Conservation (phyloP, 2,329 filamentous ascomycete genomes). For the Purpureocillium lavendulum region DNA sequence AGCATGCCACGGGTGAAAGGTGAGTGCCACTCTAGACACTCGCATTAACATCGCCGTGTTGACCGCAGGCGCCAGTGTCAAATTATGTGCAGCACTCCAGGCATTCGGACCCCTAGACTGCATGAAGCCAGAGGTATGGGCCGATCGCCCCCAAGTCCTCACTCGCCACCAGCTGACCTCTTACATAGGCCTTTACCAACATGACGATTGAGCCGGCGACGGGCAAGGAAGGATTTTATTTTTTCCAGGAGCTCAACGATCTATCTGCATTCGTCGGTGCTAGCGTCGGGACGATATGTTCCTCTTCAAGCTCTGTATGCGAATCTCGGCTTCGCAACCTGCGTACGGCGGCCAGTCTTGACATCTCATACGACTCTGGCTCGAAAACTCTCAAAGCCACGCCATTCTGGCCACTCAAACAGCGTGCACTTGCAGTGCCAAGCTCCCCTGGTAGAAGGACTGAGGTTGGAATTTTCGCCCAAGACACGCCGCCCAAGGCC, state of each 20-base stretch:
- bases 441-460: slow-evolving; percentile 49
- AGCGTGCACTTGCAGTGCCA: slow-evolving; percentile 30
- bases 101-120: slow-evolving; percentile 53
- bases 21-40: slow-evolving; percentile 9
- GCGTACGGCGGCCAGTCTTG: slow-evolving; percentile 53
- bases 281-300: slow-evolving; percentile 44
- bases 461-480: slow-evolving; percentile 73
- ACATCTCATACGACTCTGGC: slow-evolving; percentile 67
- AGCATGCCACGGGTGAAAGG: slow-evolving; percentile 9
- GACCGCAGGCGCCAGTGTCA: slow-evolving; percentile 23
- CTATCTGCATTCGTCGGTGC: slow-evolving; percentile 47
- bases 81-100: slow-evolving; percentile 51
- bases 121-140: slow-evolving; percentile 5
- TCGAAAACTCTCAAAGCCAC: slow-evolving; percentile 58
- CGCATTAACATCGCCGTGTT: neutral
- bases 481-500: slow-evolving; percentile 48
- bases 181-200: too few relatives aligned
- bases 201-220: slow-evolving; percentile 21
- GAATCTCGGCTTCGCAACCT: slow-evolving; percentile 32
- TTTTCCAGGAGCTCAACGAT: slow-evolving; percentile 55
- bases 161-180: too few relatives aligned
- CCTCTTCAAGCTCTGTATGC: slow-evolving; percentile 37
- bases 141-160: too few relatives aligned
- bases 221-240: slow-evolving; percentile 53
- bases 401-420: slow-evolving; percentile 49